A percentile compares a stretch with the other conserved stretches of the same genome.
phyloP scores from a whole-genome alignment of 2,329 filamentous ascomycete genomes.

The Beauveria sp. region DNA sequence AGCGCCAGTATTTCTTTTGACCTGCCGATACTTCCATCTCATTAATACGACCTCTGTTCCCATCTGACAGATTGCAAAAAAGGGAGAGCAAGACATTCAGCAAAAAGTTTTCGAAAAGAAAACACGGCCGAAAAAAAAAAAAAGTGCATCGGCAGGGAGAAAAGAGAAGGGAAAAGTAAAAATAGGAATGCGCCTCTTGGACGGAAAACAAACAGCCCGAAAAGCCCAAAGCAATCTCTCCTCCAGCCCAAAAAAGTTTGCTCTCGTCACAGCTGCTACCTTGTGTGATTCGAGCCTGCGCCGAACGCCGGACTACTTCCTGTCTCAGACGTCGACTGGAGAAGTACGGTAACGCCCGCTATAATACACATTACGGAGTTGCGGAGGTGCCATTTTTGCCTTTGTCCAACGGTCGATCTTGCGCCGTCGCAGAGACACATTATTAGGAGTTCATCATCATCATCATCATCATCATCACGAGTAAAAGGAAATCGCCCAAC shows the following conservation, averaged over 20 bases:
- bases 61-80: conserved; percentile 5
- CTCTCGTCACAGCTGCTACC: neutral
- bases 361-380: neutral
- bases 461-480: neutral
- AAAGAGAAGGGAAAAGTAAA: neutral
- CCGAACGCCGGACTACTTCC: neutral
- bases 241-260: neutral
- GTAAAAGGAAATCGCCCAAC: neutral
- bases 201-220: neutral
- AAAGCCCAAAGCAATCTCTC: neutral
- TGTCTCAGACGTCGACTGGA: neutral
- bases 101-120: neutral
- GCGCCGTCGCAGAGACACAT: neutral
- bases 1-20: neutral
- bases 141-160: neutral
- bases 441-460: neutral
- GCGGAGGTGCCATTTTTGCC: neutral
- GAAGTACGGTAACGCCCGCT: neutral
- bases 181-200: neutral
- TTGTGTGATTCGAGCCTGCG: neutral
- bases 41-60: neutral
- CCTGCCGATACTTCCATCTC: neutral
- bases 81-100: neutral
- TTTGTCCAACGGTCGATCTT: no score
- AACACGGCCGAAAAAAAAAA: neutral